Evolutionary conservation across 2,329 filamentous ascomycete species (phyloP), one percentile per base, ranked within the genome.

Genomic region (Alternaria sp.): DNA sequence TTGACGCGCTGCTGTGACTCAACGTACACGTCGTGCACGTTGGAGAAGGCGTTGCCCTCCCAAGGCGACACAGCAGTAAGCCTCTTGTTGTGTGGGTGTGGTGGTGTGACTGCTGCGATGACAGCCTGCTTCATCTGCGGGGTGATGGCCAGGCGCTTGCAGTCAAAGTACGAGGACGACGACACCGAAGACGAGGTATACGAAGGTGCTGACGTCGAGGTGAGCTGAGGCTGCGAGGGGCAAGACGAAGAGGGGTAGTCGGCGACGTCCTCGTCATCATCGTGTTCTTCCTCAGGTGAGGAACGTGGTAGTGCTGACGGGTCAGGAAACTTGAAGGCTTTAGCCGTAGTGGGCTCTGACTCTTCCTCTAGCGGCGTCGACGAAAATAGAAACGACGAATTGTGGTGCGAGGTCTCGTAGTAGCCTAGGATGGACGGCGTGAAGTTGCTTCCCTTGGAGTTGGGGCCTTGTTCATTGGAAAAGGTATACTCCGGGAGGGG

Each of bases 111-210:
- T 25, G 75, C 75, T 7, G 75, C 76, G 7, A 78, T 68, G 21
- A 78, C 68, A 7, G 73, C 69, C 40, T 77, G 66, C 32, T 68
- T 73, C 53, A 78, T 63, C 5, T 72, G 57, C 3, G 71, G 66
- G 9, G 68, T 66, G 15, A 76, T 64, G 15, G 72, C 64, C 1
- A 70, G 71, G 2, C 68, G 70, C 43, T 75, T 78, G 67, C 62
- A 72, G 43, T 79, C 76, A 63, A 79, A 79, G 62, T 79, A 79
- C 15, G 76, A 78, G 4, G 67, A 65, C 4, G 69, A 68, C 9
- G 75, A 77, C 4, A 19, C 44, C 15, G 60, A 67, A 8, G 67
- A 69, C 6, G 74, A 77, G 2, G 71, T 70, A 30, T 73, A 65
- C 1, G 77, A 79, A 9, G 76, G 75, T 30, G 73, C 73, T n/a